Conservation (phyloP, 1,139 yeast species). For the Blastobotrys apis region DNA sequence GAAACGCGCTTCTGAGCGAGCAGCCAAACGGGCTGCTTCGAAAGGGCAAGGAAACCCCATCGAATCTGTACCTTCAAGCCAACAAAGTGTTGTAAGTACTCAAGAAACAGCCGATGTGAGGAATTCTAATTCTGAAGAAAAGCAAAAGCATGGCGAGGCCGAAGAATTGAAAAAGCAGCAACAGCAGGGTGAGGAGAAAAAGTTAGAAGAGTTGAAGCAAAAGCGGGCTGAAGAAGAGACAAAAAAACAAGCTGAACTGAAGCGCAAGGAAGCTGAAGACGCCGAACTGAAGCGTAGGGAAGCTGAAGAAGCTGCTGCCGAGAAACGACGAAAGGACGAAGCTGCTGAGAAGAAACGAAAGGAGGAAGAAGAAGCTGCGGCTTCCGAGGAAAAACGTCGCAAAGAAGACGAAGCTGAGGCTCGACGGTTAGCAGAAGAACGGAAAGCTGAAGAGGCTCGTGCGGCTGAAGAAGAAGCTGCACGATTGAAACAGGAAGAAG, state of each 20-base stretch:
- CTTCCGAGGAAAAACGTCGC: constrained; percentile 5
- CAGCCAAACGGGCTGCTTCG: constrained; percentile 12
- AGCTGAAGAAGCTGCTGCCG: constrained; percentile 18
- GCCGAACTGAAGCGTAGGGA: constrained; percentile 13
- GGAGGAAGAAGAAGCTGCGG: no score
- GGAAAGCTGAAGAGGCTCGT: constrained; percentile 1
- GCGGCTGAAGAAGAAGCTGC: constrained; percentile 4
- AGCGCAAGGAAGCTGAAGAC: constrained; percentile 1
- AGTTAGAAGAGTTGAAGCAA: constrained; percentile 7
- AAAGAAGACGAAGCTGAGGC: no score
- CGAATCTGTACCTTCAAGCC: constrained; percentile 8
- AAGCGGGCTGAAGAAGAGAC: constrained; percentile 3
- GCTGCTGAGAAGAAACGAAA: no score
- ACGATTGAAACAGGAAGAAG: constrained; percentile 7
- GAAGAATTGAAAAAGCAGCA: constrained; percentile 6
- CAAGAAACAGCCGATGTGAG: constrained; percentile 10
- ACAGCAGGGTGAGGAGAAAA: constrained; percentile 9
- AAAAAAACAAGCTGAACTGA: background rate
- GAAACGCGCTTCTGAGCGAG: constrained; percentile 9
- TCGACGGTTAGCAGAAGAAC: constrained; percentile 7
- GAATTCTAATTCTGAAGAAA: no score
- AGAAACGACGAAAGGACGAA: constrained; percentile 13
- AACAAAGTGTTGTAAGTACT: constrained; percentile 13
- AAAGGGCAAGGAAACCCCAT: constrained; percentile 5
- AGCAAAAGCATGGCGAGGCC: constrained; percentile 13